Evolutionary conservation across 805 yeast genomes (phyloP).

Genomic region (Lipomyces kockii): DNA sequence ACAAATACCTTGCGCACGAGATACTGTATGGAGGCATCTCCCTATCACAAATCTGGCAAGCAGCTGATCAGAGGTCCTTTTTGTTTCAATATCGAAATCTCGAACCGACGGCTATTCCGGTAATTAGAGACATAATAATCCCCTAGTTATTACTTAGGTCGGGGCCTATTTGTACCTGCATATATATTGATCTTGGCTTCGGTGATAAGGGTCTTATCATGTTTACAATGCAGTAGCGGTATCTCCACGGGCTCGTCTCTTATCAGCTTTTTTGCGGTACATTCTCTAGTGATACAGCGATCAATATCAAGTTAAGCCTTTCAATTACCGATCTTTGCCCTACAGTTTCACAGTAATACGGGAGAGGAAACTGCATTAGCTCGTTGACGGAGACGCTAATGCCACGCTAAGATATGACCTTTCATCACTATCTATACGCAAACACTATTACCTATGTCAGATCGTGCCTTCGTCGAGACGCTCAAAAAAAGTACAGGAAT

Average conservation of each 20-base stretch:
- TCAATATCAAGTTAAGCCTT: background rate
- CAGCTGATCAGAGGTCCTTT: background rate
- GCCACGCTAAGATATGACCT: background rate
- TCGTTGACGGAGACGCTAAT: constrained; percentile 2
- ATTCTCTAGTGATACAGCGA: background rate
- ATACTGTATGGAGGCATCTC: background rate
- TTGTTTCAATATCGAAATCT: constrained; percentile 4
- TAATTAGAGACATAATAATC: background rate
- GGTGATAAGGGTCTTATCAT: background rate
- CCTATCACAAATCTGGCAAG: constrained; percentile 7
- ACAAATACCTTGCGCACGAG: background rate
- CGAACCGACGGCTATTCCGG: background rate
- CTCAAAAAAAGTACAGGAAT: background rate
- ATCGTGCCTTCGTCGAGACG: background rate
- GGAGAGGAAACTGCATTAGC: constrained; percentile 4
- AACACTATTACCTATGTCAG: no score
- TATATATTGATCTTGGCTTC: background rate
- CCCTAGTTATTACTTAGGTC: background rate
- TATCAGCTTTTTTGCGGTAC: background rate
- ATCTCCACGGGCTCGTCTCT: constrained; percentile 4
- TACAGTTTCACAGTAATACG: background rate
- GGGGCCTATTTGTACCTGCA: background rate
- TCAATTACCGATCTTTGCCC: background rate
- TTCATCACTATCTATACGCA: background rate
- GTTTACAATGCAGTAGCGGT: background rate